These are phyloP conservation scores for Silene uniflora DNA, from an alignment of 148 eudicot species.

Conservation along the genomic window DNA sequence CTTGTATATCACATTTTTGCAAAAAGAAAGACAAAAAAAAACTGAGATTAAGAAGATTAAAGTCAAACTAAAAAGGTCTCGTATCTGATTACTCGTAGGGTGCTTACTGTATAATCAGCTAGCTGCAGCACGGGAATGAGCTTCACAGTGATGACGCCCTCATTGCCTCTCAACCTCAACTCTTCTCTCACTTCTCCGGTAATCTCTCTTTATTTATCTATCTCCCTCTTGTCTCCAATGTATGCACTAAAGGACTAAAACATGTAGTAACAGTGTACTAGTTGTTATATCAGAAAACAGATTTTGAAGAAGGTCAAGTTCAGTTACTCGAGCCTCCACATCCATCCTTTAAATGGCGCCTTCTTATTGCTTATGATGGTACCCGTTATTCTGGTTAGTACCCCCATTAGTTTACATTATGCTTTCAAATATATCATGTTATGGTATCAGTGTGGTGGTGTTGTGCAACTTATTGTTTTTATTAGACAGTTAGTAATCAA, in stretches of 20 bases:
- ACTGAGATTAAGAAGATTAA: too few relatives aligned
- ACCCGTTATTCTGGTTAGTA: constrained; percentile 38
- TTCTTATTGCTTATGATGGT: constrained; percentile 41
- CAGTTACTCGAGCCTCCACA: constrained; percentile 19
- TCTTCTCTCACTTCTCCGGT: constrained; percentile 14
- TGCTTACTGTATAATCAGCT: background rate
- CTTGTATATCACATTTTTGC: background rate
- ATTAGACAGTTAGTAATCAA: background rate
- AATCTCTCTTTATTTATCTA: constrained; percentile 1
- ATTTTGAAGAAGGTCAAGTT: background rate
- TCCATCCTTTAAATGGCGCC: constrained; percentile 57
- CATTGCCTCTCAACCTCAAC: constrained; percentile 13
- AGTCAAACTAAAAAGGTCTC: background rate
- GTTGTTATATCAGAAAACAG: constrained; percentile 15
- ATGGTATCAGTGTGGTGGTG: background rate
- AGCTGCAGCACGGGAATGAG: constrained; percentile 16
- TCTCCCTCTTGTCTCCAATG: background rate
- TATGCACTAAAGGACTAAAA: background rate
- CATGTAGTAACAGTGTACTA: background rate
- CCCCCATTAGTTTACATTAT: background rate
- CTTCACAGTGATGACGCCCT: constrained; percentile 7
- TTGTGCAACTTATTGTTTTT: background rate
- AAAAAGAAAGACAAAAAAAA: background rate
- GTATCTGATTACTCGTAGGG: background rate
- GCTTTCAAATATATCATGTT: background rate